phyloP scores from a whole-genome alignment of 139 green algal species.

The Chlorella sp. region DNA sequence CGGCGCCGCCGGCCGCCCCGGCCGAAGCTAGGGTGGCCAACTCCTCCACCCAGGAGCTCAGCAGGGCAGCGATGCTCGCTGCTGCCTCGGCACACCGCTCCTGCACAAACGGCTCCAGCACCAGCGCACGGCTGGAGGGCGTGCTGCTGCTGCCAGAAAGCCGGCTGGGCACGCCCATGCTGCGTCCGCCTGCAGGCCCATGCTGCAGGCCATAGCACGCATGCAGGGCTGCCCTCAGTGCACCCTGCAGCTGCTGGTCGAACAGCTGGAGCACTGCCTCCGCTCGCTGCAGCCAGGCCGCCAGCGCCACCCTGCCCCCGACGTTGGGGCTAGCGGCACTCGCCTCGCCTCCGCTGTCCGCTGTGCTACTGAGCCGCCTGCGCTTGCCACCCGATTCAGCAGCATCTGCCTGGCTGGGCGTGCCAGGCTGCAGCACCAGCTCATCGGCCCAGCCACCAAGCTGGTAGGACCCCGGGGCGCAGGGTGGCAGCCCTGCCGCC shows the following conservation, averaged over 20 bases:
- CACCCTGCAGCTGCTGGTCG: constrained; percentile 48
- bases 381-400: constrained; percentile 1
- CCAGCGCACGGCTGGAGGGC: constrained; percentile 29
- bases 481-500: neutral
- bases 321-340: no score
- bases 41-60: constrained; percentile 31
- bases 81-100: constrained; percentile 38
- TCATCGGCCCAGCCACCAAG: neutral
- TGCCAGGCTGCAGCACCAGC: constrained; percentile 21
- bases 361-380: no score
- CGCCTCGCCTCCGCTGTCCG: no score
- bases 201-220: constrained; percentile 16
- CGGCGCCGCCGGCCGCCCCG: neutral
- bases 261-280: constrained; percentile 46
- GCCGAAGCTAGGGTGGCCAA: constrained; percentile 14
- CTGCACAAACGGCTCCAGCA: constrained; percentile 71
- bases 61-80: constrained; percentile 14
- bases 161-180: neutral
- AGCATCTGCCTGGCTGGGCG: neutral
- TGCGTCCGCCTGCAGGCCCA: neutral
- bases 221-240: constrained; percentile 52
- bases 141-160: constrained; percentile 7
- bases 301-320: no score
- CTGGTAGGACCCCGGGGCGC: constrained; percentile 7
- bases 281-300: constrained; percentile 42